Conservation (phyloP, 768 basidiomycete genomes). For the Hydnum rufescens region DNA sequence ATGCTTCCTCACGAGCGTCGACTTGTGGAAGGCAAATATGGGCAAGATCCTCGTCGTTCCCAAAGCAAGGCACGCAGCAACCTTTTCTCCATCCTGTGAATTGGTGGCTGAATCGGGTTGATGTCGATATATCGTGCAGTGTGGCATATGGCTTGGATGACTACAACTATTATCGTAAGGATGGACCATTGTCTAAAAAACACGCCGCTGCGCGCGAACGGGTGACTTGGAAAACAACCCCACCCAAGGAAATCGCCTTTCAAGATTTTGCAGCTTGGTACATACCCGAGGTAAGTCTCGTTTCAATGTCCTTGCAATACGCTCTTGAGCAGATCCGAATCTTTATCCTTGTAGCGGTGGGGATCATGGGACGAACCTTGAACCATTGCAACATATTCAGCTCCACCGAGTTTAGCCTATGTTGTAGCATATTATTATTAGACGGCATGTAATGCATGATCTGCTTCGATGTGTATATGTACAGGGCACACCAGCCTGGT, state of each 20-base stretch:
- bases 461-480: too few relatives aligned
- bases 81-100: not conserved
- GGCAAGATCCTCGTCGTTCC: conserved; percentile 29
- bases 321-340: not conserved
- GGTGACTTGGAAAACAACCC: not conserved
- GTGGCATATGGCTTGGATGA: not conserved
- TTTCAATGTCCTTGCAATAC: not conserved
- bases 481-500: too few relatives aligned
- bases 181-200: not conserved
- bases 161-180: not conserved
- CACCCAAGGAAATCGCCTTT: not conserved
- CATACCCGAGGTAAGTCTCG: not conserved
- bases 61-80: conserved; percentile 22
- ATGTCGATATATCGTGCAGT: not conserved
- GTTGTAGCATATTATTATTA: too few relatives aligned
- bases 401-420: too few relatives aligned
- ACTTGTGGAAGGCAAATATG: conserved; percentile 25
- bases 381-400: too few relatives aligned
- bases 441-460: too few relatives aligned
- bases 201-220: not conserved
- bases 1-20: conserved; percentile 28
- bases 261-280: not conserved
- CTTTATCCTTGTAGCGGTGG: not conserved
- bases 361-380: not conserved
- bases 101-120: not conserved